A percentile compares a stretch with the other conserved stretches of the same genome.
phyloP scores from a whole-genome alignment of 2,329 filamentous ascomycete genomes.

The Fusarium poae region DNA sequence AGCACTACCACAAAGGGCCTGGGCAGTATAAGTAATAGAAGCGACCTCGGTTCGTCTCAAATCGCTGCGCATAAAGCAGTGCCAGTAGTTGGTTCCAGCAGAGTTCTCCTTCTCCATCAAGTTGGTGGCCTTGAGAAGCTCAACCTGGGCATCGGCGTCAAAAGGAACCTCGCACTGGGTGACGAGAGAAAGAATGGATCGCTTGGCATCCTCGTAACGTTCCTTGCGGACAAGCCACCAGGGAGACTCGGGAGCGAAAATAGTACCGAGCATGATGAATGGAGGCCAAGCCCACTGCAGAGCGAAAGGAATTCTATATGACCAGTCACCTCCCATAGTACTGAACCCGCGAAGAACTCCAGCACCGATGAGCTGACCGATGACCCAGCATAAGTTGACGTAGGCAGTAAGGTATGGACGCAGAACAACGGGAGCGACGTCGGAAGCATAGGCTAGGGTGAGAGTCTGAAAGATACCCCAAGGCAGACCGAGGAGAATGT shows the following conservation, averaged over 20 bases:
- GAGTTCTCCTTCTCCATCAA: constrained; percentile 32
- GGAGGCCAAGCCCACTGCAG: constrained; percentile 63
- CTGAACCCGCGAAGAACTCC: constrained; percentile 58
- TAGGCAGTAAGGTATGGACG: constrained; percentile 63
- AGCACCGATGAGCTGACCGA: constrained; percentile 61
- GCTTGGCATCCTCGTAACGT: constrained; percentile 55
- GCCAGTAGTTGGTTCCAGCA: constrained; percentile 31
- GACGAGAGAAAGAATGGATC: constrained; percentile 42
- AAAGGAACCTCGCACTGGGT: constrained; percentile 19
- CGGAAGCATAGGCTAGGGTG: constrained; percentile 62
- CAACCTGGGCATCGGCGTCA: constrained; percentile 58
- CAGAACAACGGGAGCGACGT: constrained; percentile 59
- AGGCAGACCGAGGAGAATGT: constrained; percentile 61
- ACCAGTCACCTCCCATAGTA: constrained; percentile 57
- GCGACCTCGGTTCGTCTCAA: constrained; percentile 21
- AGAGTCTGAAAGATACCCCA: constrained; percentile 63
- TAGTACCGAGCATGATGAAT: constrained; percentile 59
- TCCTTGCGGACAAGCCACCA: constrained; percentile 63
- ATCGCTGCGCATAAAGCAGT: constrained; percentile 30
- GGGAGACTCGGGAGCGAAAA: constrained; percentile 63
- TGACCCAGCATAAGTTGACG: constrained; percentile 63
- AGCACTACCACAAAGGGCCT: constrained; percentile 22
- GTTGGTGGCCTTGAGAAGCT: constrained; percentile 55
- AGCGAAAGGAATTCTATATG: constrained; percentile 62
- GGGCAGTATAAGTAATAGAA: constrained; percentile 17